Evolutionary conservation across 2,329 filamentous ascomycete genomes (phyloP).

Genomic region (Paraconiothyrium sp.): DNA sequence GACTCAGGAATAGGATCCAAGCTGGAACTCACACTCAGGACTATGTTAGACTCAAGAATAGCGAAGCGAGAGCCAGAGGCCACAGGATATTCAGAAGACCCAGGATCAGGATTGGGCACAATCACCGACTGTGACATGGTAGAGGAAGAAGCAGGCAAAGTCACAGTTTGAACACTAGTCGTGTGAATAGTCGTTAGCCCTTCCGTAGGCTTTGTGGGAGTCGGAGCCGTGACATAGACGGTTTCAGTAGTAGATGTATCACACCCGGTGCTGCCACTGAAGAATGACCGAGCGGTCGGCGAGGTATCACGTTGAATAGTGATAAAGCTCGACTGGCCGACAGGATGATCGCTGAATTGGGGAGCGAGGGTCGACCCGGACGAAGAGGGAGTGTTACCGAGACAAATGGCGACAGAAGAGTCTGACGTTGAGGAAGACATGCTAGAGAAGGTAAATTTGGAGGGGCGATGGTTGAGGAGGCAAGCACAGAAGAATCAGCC

Average conservation of each 20-base stretch:
- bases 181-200: not conserved
- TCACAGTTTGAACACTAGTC: not conserved
- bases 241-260: not conserved
- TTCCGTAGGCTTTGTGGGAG: not conserved
- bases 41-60: not conserved
- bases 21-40: not conserved
- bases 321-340: not conserved
- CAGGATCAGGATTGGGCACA: not conserved
- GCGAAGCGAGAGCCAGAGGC: not conserved
- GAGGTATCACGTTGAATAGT: not conserved
- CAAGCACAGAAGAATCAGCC: not conserved
- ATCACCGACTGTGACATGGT: not conserved
- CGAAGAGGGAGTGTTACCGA: too few species aligned
- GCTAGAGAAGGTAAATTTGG: not conserved
- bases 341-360: not conserved
- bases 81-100: not conserved
- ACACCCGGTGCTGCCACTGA: not conserved
- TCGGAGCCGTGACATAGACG: slow-evolving; percentile 3
- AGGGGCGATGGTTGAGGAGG: not conserved
- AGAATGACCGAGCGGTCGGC: too few species aligned
- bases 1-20: not conserved
- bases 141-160: not conserved
- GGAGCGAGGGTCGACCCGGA: not conserved
- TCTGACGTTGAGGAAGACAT: not conserved
- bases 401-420: not conserved